phyloP scores from a whole-genome alignment of 768 basidiomycete species.

The Xerocomellus intermedius region DNA sequence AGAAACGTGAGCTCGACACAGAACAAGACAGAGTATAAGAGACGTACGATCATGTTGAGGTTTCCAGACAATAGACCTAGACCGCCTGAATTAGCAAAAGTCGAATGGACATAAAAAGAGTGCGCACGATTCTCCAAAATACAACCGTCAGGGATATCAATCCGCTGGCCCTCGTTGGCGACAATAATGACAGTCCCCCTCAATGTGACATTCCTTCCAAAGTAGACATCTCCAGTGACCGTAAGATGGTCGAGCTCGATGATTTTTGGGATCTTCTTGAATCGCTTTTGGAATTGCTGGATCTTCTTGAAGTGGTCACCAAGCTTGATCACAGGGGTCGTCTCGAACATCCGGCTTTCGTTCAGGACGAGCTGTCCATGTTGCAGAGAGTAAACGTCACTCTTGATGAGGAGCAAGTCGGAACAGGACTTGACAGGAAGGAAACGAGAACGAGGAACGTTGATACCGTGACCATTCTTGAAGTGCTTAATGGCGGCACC shows the following conservation, averaged over 20 bases:
- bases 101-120: background rate
- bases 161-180: slow-evolving; percentile 73
- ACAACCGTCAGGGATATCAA: slow-evolving; percentile 74
- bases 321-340: slow-evolving; percentile 73
- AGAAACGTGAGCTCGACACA: background rate
- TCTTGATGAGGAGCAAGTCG: slow-evolving; percentile 63
- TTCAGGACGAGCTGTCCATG: slow-evolving; percentile 70
- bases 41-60: slow-evolving; percentile 65
- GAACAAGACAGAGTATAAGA: background rate
- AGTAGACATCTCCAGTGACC: slow-evolving; percentile 65
- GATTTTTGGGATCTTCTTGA: slow-evolving; percentile 73
- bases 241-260: slow-evolving; percentile 75
- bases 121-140: slow-evolving; percentile 63
- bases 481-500: slow-evolving; percentile 78
- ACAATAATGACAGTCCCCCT: slow-evolving; percentile 72
- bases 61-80: slow-evolving; percentile 70
- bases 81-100: slow-evolving; percentile 8
- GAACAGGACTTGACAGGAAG: slow-evolving; percentile 65
- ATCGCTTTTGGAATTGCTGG: slow-evolving; percentile 66
- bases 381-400: slow-evolving; percentile 66
- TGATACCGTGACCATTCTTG: slow-evolving; percentile 63
- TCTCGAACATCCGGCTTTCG: slow-evolving; percentile 53
- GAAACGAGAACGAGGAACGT: slow-evolving; percentile 73
- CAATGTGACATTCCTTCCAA: slow-evolving; percentile 63
- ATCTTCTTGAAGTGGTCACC: slow-evolving; percentile 80